phyloP scores from a whole-genome alignment of 768 basidiomycete species.

The Boletellus ananiceps region DNA sequence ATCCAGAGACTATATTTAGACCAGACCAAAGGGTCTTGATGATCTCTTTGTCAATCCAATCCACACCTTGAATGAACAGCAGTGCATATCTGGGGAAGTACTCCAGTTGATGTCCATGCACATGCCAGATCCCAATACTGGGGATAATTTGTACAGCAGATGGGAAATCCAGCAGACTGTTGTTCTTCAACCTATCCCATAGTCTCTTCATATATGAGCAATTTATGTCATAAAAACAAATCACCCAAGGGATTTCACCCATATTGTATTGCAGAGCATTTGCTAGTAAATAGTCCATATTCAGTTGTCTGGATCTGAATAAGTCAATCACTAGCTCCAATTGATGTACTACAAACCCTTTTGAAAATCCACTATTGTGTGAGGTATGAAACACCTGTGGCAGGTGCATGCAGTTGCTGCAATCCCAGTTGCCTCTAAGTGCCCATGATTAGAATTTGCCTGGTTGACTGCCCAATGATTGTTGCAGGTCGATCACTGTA shows the following conservation, averaged over 20 bases:
- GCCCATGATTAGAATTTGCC: not conserved
- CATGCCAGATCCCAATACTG: slow-evolving; percentile 24
- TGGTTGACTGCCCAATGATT: slow-evolving; percentile 2
- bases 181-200: no score
- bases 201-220: no score
- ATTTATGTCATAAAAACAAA: slow-evolving; percentile 3
- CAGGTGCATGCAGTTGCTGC: not conserved
- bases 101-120: slow-evolving; percentile 21
- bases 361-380: not conserved
- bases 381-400: slow-evolving; percentile 1
- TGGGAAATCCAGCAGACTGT: no score
- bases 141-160: not conserved
- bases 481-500: not conserved
- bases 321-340: no score
- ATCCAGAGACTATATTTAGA: slow-evolving; percentile 25
- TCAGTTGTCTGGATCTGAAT: slow-evolving; percentile 7
- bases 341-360: not conserved
- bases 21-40: slow-evolving; percentile 32
- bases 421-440: slow-evolving; percentile 1
- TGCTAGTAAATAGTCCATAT: slow-evolving; percentile 3
- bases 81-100: slow-evolving; percentile 19
- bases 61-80: slow-evolving; percentile 27
- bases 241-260: rapidly evolving
- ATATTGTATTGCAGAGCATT: slow-evolving; percentile 3
- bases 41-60: slow-evolving; percentile 30